These are phyloP conservation scores for Aspergillus novofumigatus DNA, from an alignment of 2,329 filamentous ascomycete species.

Conservation along the genomic window DNA sequence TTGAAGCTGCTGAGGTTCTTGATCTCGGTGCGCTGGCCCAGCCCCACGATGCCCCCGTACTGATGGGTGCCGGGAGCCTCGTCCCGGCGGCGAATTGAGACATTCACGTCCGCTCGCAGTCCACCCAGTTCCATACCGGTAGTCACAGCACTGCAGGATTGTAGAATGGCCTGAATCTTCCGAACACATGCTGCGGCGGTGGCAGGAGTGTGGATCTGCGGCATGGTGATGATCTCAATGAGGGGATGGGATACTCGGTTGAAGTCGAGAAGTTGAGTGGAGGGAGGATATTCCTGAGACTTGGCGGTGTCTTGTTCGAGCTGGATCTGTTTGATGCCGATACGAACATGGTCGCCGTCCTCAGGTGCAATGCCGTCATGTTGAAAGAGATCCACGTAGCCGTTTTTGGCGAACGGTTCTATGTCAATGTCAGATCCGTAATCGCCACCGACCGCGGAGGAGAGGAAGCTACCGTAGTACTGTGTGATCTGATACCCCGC, in stretches of 20 bases:
- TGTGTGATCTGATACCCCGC: slow-evolving; percentile 97
- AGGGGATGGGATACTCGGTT: slow-evolving; percentile 88
- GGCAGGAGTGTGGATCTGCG: slow-evolving; percentile 79
- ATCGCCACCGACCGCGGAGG: neutral
- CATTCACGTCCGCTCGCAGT: slow-evolving; percentile 89
- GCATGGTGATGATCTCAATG: slow-evolving; percentile 91
- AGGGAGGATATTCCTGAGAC: slow-evolving; percentile 72
- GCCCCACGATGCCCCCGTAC: slow-evolving; percentile 55
- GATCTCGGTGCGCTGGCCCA: slow-evolving; percentile 91
- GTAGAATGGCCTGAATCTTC: slow-evolving; percentile 79
- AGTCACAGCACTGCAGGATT: slow-evolving; percentile 77
- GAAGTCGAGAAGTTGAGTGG: slow-evolving; percentile 79
- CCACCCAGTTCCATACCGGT: slow-evolving; percentile 92
- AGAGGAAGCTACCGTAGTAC: slow-evolving; percentile 61
- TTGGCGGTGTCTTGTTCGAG: slow-evolving; percentile 98
- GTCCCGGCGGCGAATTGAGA: slow-evolving; percentile 69
- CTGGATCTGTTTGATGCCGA: slow-evolving; percentile 91
- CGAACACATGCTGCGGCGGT: slow-evolving; percentile 85
- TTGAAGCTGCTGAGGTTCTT: slow-evolving; percentile 96
- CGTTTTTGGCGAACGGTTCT: slow-evolving; percentile 64
- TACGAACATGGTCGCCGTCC: slow-evolving; percentile 64
- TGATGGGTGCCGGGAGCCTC: slow-evolving; percentile 40
- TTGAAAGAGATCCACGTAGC: slow-evolving; percentile 63
- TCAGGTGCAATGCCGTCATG: slow-evolving; percentile 76
- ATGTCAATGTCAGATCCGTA: neutral